These are phyloP conservation scores for Alectoria sarmentosa DNA, from an alignment of 495 filamentous ascomycete genomes.

Conservation along the genomic window DNA sequence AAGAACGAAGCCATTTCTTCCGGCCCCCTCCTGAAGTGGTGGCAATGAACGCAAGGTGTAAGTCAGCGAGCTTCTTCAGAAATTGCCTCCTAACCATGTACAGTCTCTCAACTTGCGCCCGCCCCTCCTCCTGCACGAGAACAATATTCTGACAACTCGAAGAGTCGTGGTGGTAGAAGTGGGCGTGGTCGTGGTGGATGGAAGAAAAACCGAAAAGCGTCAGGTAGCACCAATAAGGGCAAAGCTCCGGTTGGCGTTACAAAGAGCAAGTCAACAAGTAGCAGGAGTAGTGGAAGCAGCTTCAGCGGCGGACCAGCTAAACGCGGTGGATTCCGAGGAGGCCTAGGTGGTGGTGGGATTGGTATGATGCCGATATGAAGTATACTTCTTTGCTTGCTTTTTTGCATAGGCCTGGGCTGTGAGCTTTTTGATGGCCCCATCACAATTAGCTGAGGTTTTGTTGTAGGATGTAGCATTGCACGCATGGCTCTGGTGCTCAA, in stretches of 20 bases:
- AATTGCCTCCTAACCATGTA: neutral
- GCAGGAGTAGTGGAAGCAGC: conserved; percentile 20
- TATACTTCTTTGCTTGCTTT: conserved; percentile 5
- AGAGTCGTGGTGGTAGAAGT: conserved; percentile 5
- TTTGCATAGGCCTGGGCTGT: conserved; percentile 1
- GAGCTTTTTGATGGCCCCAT: neutral
- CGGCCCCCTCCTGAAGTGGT: conserved; percentile 27
- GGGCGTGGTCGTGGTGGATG: conserved; percentile 12
- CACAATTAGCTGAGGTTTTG: neutral
- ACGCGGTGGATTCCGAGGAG: conserved; percentile 7
- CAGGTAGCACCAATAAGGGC: conserved; percentile 5
- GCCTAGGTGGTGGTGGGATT: conserved; percentile 29
- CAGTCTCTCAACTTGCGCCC: conserved; percentile 16
- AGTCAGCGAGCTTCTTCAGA: conserved; percentile 10
- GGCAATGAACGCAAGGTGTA: conserved; percentile 29
- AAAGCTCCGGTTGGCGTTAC: conserved; percentile 11
- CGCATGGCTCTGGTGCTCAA: neutral
- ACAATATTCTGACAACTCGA: neutral
- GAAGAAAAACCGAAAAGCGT: conserved; percentile 13
- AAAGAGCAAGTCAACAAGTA: conserved; percentile 18
- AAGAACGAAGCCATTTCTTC: conserved; percentile 39
- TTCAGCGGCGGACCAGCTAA: conserved; percentile 14
- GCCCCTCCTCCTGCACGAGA: conserved; percentile 8
- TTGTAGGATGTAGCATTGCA: neutral
- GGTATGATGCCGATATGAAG: conserved; percentile 37